Conservation (phyloP, 371 early-diverging fungal species). For the Syncephalastrum sp. region DNA sequence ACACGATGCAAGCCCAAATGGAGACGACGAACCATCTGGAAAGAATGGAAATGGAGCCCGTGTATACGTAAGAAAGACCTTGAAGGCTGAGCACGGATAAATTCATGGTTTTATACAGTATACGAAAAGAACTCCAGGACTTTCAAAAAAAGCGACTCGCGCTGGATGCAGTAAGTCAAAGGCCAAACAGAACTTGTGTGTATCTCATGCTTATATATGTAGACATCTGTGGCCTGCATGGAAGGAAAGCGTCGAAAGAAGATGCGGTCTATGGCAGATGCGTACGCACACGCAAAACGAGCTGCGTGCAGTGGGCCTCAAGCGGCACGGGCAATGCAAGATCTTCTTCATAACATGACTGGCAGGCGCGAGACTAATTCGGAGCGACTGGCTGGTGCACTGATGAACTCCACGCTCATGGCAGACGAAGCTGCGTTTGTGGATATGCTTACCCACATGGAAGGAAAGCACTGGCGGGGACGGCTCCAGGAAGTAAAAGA, state of each 20-base stretch:
- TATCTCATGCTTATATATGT: background rate
- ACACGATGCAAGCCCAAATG: slow-evolving; percentile 1
- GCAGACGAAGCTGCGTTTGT: slow-evolving; percentile 9
- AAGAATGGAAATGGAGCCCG: background rate
- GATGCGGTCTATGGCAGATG: background rate
- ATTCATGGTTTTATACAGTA: background rate
- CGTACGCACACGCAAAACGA: slow-evolving; percentile 7
- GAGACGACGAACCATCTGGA: slow-evolving; percentile 1
- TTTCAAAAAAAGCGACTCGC: slow-evolving; percentile 1
- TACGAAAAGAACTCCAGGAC: slow-evolving; percentile 1
- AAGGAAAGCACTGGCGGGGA: background rate
- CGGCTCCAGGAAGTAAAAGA: background rate
- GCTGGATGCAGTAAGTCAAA: slow-evolving; percentile 8
- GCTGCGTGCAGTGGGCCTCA: slow-evolving; percentile 1
- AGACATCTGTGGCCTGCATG: background rate
- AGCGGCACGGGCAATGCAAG: slow-evolving; percentile 3
- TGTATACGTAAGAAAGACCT: background rate
- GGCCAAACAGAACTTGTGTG: background rate
- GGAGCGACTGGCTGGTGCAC: background rate
- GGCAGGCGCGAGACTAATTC: background rate
- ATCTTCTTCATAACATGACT: background rate
- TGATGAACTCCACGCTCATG: background rate
- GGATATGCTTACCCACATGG: slow-evolving; percentile 1
- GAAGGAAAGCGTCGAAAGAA: background rate
- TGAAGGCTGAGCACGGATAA: too few species aligned